Evolutionary conservation across 192 early-diverging fungal species (phyloP).

Genomic region (Coemansia interrupta): DNA sequence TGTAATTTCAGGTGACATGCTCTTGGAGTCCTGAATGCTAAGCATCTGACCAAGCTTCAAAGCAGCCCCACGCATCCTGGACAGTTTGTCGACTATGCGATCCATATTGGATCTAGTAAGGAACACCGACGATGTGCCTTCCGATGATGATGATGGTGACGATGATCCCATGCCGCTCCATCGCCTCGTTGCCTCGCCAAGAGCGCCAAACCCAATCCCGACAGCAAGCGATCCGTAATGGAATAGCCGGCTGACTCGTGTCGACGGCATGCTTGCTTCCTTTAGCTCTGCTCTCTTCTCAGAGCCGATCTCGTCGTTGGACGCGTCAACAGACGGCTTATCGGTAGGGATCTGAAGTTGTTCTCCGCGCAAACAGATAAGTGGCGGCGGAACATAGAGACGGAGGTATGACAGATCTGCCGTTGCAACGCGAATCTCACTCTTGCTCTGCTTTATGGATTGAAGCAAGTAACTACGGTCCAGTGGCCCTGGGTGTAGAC

Average conservation of each 20-base stretch:
- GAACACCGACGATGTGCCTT: slow-evolving; percentile 53
- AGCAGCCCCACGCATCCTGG: slow-evolving; percentile 93
- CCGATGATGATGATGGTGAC: slow-evolving; percentile 13
- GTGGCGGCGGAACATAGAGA: slow-evolving; percentile 28
- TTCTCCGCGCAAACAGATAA: slow-evolving; percentile 19
- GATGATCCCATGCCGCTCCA: slow-evolving; percentile 51
- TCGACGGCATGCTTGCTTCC: slow-evolving; percentile 65
- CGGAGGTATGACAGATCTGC: slow-evolving; percentile 20
- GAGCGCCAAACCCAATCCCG: slow-evolving; percentile 68
- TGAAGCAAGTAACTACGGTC: slow-evolving; percentile 20
- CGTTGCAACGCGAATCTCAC: slow-evolving; percentile 10
- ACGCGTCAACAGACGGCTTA: background rate
- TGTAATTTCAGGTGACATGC: slow-evolving; percentile 77
- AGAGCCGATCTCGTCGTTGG: background rate
- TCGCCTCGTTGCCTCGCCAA: slow-evolving; percentile 63
- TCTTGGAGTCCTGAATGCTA: slow-evolving; percentile 82
- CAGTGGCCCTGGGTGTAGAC: slow-evolving; percentile 25
- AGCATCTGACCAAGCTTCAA: slow-evolving; percentile 97
- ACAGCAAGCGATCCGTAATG: slow-evolving; percentile 78
- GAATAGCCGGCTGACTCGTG: slow-evolving; percentile 69
- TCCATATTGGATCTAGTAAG: slow-evolving; percentile 80
- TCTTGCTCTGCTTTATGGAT: background rate
- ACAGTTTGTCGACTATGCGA: slow-evolving; percentile 77
- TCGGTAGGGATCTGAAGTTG: background rate
- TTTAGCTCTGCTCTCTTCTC: slow-evolving; percentile 14